These are phyloP conservation scores for Cenchrus fungigraminus DNA, from an alignment of 176 grass and related monocot genomes.

Conservation along the genomic window DNA sequence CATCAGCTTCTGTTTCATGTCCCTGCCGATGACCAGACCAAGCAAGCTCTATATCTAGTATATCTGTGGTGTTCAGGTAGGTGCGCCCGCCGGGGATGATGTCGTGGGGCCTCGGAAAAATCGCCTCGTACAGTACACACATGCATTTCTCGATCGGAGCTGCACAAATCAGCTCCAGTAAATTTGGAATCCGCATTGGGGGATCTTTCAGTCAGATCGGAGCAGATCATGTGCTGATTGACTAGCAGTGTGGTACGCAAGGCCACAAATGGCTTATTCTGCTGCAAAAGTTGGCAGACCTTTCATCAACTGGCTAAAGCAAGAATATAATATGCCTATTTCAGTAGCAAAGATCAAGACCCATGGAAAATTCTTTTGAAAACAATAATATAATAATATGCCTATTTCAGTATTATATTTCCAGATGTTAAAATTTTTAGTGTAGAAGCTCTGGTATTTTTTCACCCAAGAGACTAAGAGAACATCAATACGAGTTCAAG, in stretches of 20 bases:
- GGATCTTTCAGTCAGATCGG: not conserved
- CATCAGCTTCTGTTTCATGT: not conserved
- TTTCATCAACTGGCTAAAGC: not conserved
- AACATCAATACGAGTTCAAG: no score
- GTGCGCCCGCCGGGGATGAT: not conserved
- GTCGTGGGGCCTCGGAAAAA: slow-evolving; percentile 6
- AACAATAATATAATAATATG: no score
- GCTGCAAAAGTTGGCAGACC: not conserved
- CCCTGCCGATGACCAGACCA: not conserved
- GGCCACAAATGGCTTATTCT: slow-evolving; percentile 21
- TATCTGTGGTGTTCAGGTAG: not conserved
- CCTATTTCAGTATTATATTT: no score
- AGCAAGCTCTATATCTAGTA: not conserved
- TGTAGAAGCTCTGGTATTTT: not conserved
- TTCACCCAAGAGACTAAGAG: not conserved
- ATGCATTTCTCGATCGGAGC: not conserved
- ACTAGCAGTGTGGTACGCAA: not conserved
- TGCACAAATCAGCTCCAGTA: not conserved
- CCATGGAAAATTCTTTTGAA: not conserved
- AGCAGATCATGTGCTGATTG: not conserved
- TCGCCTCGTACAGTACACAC: not conserved
- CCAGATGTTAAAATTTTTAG: no score
- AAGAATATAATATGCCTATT: slow-evolving; percentile 35
- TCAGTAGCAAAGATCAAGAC: not conserved
- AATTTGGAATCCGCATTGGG: not conserved